These are phyloP conservation scores for Pythium rishiriense DNA, from an alignment of 352 stramenopile genomes.

Conservation along the genomic window DNA sequence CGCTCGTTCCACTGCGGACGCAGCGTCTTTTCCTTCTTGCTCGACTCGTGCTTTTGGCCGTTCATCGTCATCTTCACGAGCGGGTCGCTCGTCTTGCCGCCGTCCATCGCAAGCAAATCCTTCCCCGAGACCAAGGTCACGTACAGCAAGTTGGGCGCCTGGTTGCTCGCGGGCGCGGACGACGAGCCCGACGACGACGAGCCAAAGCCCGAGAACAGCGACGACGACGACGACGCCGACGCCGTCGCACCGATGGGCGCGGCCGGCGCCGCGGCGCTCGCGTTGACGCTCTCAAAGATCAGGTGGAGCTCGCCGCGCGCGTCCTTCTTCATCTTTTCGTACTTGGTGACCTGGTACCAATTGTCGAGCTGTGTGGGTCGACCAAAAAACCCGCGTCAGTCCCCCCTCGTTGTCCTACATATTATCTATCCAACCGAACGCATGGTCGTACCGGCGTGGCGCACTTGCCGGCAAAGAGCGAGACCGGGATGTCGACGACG, in stretches of 20 bases:
- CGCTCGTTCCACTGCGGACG: slow-evolving; percentile 74
- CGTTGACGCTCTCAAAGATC: slow-evolving; percentile 34
- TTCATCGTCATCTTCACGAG: slow-evolving; percentile 78
- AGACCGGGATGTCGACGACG: slow-evolving; percentile 67
- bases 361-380: slow-evolving; percentile 43
- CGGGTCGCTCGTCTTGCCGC: slow-evolving; percentile 84
- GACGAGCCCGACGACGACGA: slow-evolving; percentile 26
- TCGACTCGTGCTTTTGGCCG: slow-evolving; percentile 82
- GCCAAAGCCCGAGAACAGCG: not conserved
- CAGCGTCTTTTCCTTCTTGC: slow-evolving; percentile 72
- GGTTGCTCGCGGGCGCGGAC: slow-evolving; percentile 5
- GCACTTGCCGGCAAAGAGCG: slow-evolving; percentile 44
- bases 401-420: too few relatives aligned
- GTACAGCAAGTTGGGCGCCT: slow-evolving; percentile 65
- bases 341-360: slow-evolving; percentile 68
- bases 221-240: slow-evolving; percentile 7
- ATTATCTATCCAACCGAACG: slow-evolving; percentile 1
- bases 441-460: slow-evolving; percentile 23
- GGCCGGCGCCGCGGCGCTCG: not conserved
- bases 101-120: slow-evolving; percentile 85
- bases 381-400: too few relatives aligned
- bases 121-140: slow-evolving; percentile 76
- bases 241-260: slow-evolving; percentile 5
- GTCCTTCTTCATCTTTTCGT: slow-evolving; percentile 75
- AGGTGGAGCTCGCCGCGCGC: slow-evolving; percentile 58